A percentile compares a stretch with the other conserved stretches of the same genome.
Conservation (phyloP, 2,329 filamentous ascomycete genomes). For the Paracamarosporium sp. region DNA sequence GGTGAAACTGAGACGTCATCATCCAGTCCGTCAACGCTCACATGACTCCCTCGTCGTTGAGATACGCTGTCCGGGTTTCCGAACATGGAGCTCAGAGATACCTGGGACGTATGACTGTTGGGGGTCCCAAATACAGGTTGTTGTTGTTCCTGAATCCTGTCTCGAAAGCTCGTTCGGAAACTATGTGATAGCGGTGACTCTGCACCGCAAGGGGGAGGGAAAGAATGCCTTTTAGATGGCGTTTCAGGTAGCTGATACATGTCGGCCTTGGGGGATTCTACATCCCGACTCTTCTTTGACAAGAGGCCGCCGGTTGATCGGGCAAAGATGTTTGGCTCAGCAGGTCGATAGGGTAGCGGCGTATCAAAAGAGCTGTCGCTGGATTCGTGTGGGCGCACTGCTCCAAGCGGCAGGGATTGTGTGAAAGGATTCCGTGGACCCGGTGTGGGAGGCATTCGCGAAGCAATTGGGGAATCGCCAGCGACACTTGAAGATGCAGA, state of each 20-base stretch:
- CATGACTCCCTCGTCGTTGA: slow-evolving; percentile 71
- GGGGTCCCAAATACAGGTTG: slow-evolving; percentile 75
- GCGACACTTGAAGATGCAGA: slow-evolving; percentile 80
- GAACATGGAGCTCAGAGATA: slow-evolving; percentile 72
- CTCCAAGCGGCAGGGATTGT: slow-evolving; percentile 75
- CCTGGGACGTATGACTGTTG: slow-evolving; percentile 69
- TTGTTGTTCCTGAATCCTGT: slow-evolving; percentile 7
- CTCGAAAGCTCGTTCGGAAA: slow-evolving; percentile 3
- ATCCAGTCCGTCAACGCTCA: slow-evolving; percentile 83
- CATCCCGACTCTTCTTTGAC: slow-evolving; percentile 86
- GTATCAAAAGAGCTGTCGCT: slow-evolving; percentile 70
- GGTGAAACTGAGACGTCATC: slow-evolving; percentile 61
- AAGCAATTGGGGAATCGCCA: slow-evolving; percentile 61
- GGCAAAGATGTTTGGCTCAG: slow-evolving; percentile 73
- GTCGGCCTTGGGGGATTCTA: slow-evolving; percentile 66
- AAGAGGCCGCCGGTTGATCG: slow-evolving; percentile 82
- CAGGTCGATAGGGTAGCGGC: slow-evolving; percentile 76
- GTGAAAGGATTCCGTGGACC: slow-evolving; percentile 61
- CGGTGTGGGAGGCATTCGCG: slow-evolving; percentile 40
- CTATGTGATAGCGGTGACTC: slow-evolving; percentile 1
- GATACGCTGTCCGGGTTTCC: slow-evolving; percentile 60
- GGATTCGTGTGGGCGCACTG: slow-evolving; percentile 58
- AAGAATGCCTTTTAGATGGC: slow-evolving; percentile 90
- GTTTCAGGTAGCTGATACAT: slow-evolving; percentile 86
- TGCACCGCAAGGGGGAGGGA: slow-evolving; percentile 69